Percentiles rank a stretch among this genome's conserved stretches.
phyloP scores from a whole-genome alignment of 2,329 filamentous ascomycete species.

The Arthrobotrys sinensis region DNA sequence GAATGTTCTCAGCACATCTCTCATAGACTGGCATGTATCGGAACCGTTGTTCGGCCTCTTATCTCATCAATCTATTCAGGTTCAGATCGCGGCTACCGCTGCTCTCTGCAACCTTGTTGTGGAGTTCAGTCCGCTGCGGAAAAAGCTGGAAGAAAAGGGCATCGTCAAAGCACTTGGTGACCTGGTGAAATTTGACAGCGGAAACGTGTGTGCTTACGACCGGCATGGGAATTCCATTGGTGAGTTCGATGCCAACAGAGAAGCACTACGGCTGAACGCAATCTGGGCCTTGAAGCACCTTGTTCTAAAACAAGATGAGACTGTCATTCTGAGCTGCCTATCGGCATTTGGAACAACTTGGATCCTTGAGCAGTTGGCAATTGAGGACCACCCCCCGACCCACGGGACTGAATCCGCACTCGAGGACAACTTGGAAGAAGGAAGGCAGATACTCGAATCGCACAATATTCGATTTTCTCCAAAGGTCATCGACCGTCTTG shows the following conservation, averaged over 20 bases:
- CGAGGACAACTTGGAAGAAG: slow-evolving; percentile 41
- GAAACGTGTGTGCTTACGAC: slow-evolving; percentile 67
- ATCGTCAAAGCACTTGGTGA: slow-evolving; percentile 84
- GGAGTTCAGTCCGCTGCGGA: slow-evolving; percentile 90
- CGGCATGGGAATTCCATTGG: slow-evolving; percentile 34
- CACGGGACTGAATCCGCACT: slow-evolving; percentile 29
- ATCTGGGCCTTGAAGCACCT: slow-evolving; percentile 96
- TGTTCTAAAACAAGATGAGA: slow-evolving; percentile 79
- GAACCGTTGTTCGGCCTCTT: slow-evolving; percentile 83
- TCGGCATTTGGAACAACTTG: slow-evolving; percentile 83
- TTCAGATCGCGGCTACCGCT: slow-evolving; percentile 88
- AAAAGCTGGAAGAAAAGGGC: slow-evolving; percentile 81
- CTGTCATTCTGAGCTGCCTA: slow-evolving; percentile 82
- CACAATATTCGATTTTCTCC: slow-evolving; percentile 50
- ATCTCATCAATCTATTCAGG: slow-evolving; percentile 80
- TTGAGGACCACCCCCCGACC: slow-evolving; percentile 66
- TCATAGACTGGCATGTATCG: slow-evolving; percentile 88
- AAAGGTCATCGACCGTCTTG: slow-evolving; percentile 39
- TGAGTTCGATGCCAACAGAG: slow-evolving; percentile 50
- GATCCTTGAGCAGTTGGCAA: slow-evolving; percentile 78
- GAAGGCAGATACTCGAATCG: slow-evolving; percentile 34
- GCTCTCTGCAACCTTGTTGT: slow-evolving; percentile 87
- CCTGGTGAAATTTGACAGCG: slow-evolving; percentile 84
- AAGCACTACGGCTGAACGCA: slow-evolving; percentile 82
- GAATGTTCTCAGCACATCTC: slow-evolving; percentile 83